These are phyloP conservation scores for Podaxis mareebaensis DNA, from an alignment of 768 basidiomycete species.

Conservation along the genomic window DNA sequence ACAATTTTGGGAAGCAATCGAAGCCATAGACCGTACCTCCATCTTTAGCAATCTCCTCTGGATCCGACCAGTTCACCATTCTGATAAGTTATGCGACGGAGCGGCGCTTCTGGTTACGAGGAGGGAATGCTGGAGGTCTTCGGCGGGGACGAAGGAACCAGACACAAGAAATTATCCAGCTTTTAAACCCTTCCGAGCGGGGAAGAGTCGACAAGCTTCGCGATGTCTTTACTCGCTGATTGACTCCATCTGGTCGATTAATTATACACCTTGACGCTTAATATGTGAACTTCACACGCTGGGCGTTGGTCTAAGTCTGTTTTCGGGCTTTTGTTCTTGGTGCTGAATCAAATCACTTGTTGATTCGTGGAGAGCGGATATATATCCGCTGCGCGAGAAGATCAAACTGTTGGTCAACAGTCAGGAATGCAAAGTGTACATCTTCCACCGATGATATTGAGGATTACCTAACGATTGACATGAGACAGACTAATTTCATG, in stretches of 20 bases:
- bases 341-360: background rate
- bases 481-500: background rate
- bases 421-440: background rate
- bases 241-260: background rate
- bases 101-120: background rate
- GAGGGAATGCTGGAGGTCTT: background rate
- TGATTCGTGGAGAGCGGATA: constrained; percentile 7
- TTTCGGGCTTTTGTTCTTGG: background rate
- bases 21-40: constrained; percentile 28
- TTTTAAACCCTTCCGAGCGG: constrained; percentile 13
- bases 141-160: constrained; percentile 10
- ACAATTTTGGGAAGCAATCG: background rate
- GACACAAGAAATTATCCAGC: background rate
- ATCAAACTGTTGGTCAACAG: background rate
- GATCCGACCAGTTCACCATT: constrained; percentile 55
- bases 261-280: background rate
- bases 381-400: background rate
- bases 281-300: background rate
- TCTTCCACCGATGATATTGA: background rate
- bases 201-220: constrained; percentile 8
- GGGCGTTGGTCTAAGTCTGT: background rate
- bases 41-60: constrained; percentile 43
- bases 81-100: constrained; percentile 18
- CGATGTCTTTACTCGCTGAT: background rate
- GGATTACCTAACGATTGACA: constrained; percentile 5